These are phyloP conservation scores for Cryptosporidium ryanae DNA, from an alignment of 169 alveolate species.

Conservation along the genomic window DNA sequence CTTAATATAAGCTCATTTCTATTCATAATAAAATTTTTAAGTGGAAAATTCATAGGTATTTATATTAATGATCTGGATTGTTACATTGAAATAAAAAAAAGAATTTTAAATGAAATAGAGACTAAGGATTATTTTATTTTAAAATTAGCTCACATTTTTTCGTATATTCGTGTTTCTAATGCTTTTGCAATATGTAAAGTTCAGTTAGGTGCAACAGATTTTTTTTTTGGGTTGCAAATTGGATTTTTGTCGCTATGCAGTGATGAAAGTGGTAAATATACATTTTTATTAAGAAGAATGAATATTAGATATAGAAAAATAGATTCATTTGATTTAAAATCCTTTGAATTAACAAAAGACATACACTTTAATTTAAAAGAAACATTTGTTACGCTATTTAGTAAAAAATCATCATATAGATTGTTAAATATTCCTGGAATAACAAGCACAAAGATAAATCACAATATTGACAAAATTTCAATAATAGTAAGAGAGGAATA, in stretches of 20 bases:
- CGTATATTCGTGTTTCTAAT: too few species aligned
- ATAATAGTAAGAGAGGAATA: not conserved
- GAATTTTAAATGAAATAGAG: too few species aligned
- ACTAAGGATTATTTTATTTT: too few species aligned
- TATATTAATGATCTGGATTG: too few species aligned
- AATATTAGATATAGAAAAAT: not conserved
- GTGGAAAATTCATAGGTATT: too few species aligned
- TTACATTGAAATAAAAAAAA: too few species aligned
- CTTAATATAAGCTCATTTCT: not conserved
- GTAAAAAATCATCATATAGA: not conserved
- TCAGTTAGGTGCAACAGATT: too few species aligned
- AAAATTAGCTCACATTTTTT: too few species aligned
- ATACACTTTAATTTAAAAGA: too few species aligned
- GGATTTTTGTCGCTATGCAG: not conserved
- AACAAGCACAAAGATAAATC: not conserved
- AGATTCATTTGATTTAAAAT: not conserved
- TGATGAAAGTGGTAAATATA: not conserved
- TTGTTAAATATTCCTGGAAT: not conserved
- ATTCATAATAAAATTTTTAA: conserved; percentile 7
- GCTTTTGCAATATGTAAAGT: too few species aligned
- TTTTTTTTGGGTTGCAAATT: not conserved
- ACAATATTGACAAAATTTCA: not conserved
- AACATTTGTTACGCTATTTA: not conserved
- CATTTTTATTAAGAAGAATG: not conserved
- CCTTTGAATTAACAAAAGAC: not conserved